Conservation (phyloP, 768 basidiomycete genomes). For the Piloderma croceum region DNA sequence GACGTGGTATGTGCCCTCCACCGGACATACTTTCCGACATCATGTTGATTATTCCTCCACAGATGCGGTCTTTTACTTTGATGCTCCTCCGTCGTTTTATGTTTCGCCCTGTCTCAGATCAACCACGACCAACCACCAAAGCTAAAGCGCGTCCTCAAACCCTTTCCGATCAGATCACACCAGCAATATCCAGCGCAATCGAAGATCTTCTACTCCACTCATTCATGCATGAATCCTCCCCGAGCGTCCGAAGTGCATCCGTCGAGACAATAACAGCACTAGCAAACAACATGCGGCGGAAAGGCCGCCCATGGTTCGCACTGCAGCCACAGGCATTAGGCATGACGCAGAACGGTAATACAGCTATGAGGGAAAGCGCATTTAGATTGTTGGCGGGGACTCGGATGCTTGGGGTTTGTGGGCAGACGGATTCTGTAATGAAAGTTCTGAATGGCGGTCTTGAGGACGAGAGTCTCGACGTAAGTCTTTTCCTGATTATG, state of each 20-base stretch:
- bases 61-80: constrained; percentile 85
- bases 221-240: constrained; percentile 52
- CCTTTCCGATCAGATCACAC: constrained; percentile 72
- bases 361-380: constrained; percentile 51
- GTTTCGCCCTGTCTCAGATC: constrained; percentile 61
- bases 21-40: neutral
- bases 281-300: constrained; percentile 65
- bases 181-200: constrained; percentile 57
- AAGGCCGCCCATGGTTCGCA: constrained; percentile 79
- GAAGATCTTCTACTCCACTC: constrained; percentile 70
- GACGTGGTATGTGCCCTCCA: constrained; percentile 60
- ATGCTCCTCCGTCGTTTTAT: constrained; percentile 75
- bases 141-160: constrained; percentile 39
- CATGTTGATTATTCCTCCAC: constrained; percentile 1
- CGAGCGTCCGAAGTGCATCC: constrained; percentile 59
- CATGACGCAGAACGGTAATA: constrained; percentile 41
- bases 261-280: constrained; percentile 75
- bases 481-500: constrained; percentile 25
- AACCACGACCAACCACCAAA: constrained; percentile 26
- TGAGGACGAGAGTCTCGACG: constrained; percentile 64
- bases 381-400: constrained; percentile 69
- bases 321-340: constrained; percentile 66
- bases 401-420: constrained; percentile 71
- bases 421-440: constrained; percentile 66
- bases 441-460: constrained; percentile 63